These are phyloP conservation scores for Apiospora sp. DNA, from an alignment of 2,329 filamentous ascomycete genomes.

Conservation along the genomic window DNA sequence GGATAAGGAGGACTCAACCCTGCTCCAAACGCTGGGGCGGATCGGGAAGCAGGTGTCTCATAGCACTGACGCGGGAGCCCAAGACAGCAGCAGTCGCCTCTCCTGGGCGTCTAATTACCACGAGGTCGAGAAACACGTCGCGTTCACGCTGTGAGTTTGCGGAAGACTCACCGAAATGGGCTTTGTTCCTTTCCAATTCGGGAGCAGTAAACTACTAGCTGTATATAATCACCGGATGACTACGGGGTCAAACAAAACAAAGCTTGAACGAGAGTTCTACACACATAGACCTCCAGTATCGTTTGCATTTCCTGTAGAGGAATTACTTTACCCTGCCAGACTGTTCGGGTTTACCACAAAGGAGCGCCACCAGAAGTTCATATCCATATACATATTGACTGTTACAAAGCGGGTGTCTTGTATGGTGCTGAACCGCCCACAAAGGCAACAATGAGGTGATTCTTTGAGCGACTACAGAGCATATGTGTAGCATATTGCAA, in stretches of 20 bases:
- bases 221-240: neutral
- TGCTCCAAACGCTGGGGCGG: slow-evolving; percentile 40
- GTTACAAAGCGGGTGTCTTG: slow-evolving; percentile 5
- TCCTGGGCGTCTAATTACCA: slow-evolving; percentile 42
- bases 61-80: slow-evolving; percentile 35
- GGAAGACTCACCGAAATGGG: neutral
- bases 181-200: no score
- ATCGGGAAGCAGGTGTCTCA: slow-evolving; percentile 43
- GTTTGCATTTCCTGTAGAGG: neutral
- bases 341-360: neutral
- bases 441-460: slow-evolving; percentile 18
- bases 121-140: slow-evolving; percentile 32
- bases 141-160: slow-evolving; percentile 15
- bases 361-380: neutral
- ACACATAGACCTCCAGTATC: neutral
- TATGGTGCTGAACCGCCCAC: neutral
- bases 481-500: neutral
- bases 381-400: neutral
- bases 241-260: neutral
- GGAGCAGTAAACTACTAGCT: neutral
- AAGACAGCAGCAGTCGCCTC: slow-evolving; percentile 33
- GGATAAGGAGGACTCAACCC: slow-evolving; percentile 42
- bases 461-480: neutral
- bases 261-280: neutral
- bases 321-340: neutral